Conservation (phyloP, 1,284 basidiomycete species). For the Marasmius oreades region DNA sequence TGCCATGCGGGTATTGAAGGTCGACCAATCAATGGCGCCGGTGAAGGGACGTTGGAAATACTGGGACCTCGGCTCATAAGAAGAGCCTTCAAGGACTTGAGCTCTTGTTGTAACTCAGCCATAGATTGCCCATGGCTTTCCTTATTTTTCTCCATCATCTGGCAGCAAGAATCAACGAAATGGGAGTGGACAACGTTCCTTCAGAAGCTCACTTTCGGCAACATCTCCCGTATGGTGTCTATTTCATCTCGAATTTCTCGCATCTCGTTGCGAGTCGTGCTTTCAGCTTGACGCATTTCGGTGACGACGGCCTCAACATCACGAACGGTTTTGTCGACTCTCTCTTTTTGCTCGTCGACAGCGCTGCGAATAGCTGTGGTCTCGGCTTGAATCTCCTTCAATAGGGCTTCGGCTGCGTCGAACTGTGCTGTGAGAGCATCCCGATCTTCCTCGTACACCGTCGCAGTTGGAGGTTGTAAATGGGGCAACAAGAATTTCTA, state of each 20-base stretch:
- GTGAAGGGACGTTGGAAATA: constrained; percentile 43
- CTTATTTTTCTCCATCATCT: constrained; percentile 96
- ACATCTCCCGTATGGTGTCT: constrained; percentile 84
- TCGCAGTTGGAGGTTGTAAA: constrained; percentile 84
- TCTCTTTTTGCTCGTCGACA: constrained; percentile 80
- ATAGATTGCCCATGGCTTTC: constrained; percentile 78
- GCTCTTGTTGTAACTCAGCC: constrained; percentile 86
- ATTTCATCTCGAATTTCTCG: constrained; percentile 91
- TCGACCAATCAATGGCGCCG: constrained; percentile 50
- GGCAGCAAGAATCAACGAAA: neutral
- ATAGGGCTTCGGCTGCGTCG: constrained; percentile 83
- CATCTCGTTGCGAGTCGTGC: constrained; percentile 84
- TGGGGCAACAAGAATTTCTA: constrained; percentile 94
- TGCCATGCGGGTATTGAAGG: constrained; percentile 91
- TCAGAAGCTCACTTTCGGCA: constrained; percentile 70
- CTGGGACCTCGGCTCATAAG: constrained; percentile 77
- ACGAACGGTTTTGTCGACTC: constrained; percentile 73
- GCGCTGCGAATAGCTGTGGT: constrained; percentile 71
- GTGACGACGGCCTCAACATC: constrained; percentile 80
- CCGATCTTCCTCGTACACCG: constrained; percentile 88
- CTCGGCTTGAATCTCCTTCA: constrained; percentile 81
- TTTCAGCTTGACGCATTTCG: constrained; percentile 77
- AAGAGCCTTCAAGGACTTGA: constrained; percentile 92
- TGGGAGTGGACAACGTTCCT: constrained; percentile 9
- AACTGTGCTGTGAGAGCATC: constrained; percentile 88